Conservation (phyloP, 2,329 filamentous ascomycete species). For the Paecilomyces fulvus region DNA sequence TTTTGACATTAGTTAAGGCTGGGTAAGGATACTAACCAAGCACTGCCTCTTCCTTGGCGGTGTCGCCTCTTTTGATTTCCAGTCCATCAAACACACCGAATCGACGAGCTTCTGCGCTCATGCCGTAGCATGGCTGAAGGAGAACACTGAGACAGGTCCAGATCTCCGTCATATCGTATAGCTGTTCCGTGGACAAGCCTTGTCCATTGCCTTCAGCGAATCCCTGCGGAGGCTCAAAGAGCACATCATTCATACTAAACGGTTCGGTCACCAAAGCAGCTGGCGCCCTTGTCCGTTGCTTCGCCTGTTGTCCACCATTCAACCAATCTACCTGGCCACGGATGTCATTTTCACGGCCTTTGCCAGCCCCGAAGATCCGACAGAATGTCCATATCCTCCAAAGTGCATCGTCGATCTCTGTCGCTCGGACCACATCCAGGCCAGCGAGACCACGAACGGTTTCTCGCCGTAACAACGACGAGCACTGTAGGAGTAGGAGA, state of each 20-base stretch:
- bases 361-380: conserved; percentile 52
- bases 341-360: conserved; percentile 51
- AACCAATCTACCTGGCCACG: conserved; percentile 56
- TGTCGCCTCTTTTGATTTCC: conserved; percentile 37
- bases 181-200: conserved; percentile 47
- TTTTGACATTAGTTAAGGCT: conserved; percentile 1
- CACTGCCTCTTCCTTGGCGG: conserved; percentile 40
- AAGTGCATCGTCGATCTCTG: conserved; percentile 52
- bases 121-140: conserved; percentile 47
- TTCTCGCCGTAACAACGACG: conserved; percentile 48
- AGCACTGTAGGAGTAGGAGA: conserved; percentile 48
- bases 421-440: conserved; percentile 35
- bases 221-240: conserved; percentile 49
- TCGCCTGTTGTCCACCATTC: conserved; percentile 46
- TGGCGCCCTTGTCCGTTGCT: conserved; percentile 37
- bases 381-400: conserved; percentile 62
- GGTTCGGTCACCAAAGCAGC: conserved; percentile 42
- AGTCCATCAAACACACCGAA: conserved; percentile 50
- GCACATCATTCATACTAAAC: conserved; percentile 44
- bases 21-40: conserved; percentile 35
- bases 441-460: conserved; percentile 47
- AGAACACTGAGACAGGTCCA: conserved; percentile 54
- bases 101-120: conserved; percentile 45
- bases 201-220: conserved; percentile 50
- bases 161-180: conserved; percentile 58